A percentile compares a stretch with the other conserved stretches of the same genome.
Conservation (phyloP, 148 eudicot species). For the Amaranthus cruentus region DNA sequence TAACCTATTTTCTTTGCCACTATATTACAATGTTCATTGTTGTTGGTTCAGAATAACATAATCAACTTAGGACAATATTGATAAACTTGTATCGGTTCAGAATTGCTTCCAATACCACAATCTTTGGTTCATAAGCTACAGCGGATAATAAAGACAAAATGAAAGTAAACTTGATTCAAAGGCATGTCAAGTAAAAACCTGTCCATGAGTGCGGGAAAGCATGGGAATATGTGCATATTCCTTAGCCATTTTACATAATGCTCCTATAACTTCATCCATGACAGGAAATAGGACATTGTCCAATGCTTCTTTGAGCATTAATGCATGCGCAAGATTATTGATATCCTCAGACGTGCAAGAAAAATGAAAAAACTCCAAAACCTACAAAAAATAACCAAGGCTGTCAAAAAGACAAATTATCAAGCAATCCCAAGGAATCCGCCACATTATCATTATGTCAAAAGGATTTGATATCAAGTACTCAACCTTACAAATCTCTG, state of each 20-base stretch:
- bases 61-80: no score
- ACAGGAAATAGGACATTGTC: slow-evolving; percentile 47
- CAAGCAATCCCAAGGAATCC: neutral
- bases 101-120: no score
- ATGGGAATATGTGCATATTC: slow-evolving; percentile 62
- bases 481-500: slow-evolving; percentile 73
- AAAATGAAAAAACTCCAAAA: slow-evolving; percentile 94
- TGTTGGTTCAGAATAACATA: no score
- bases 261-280: slow-evolving; percentile 62
- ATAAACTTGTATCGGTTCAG: no score
- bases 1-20: no score
- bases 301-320: slow-evolving; percentile 83
- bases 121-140: no score
- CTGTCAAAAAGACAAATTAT: neutral
- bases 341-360: slow-evolving; percentile 98
- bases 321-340: slow-evolving; percentile 88
- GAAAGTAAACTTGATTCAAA: neutral
- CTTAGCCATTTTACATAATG: slow-evolving; percentile 57
- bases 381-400: slow-evolving; percentile 32
- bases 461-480: neutral
- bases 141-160: neutral
- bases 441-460: neutral
- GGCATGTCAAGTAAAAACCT: slow-evolving; percentile 34
- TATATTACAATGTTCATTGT: no score
- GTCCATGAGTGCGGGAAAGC: slow-evolving; percentile 99